A percentile compares a stretch with the other conserved stretches of the same genome.
Evolutionary conservation across 23 red algal species (phyloP).

Genomic region (Chondrus crispus): DNA sequence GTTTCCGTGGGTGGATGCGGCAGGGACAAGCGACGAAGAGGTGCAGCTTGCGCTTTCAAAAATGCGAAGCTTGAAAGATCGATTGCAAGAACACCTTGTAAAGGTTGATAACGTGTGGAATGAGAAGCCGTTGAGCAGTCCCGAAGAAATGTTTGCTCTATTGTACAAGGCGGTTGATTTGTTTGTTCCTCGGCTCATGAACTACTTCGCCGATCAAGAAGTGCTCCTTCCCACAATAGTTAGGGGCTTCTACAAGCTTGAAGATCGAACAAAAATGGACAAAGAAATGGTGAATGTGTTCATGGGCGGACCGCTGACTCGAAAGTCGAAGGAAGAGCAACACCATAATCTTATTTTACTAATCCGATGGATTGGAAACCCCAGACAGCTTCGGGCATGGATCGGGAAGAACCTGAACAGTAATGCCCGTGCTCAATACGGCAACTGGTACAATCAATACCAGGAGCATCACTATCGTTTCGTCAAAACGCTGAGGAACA

Average conservation of each 20-base stretch:
- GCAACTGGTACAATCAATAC: conserved; percentile 10
- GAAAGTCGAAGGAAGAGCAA: neutral
- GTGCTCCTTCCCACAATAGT: conserved; percentile 29
- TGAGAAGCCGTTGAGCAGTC: conserved; percentile 19
- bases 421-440: conserved; percentile 1
- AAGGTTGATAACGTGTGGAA: conserved; percentile 32
- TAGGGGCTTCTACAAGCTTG: conserved; percentile 11
- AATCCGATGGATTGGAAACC: conserved; percentile 45
- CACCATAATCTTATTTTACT: conserved; percentile 28
- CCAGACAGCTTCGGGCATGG: conserved; percentile 29
- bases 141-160: conserved; percentile 23
- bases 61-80: conserved; percentile 54
- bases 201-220: conserved; percentile 60
- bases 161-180: conserved; percentile 49
- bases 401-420: conserved; percentile 24
- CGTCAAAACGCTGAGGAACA: neutral
- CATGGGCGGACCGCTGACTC: neutral
- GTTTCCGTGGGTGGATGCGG: conserved; percentile 64
- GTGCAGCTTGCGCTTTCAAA: conserved; percentile 40
- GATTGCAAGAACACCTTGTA: conserved; percentile 18
- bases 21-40: conserved; percentile 2
- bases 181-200: conserved; percentile 47
- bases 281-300: conserved; percentile 52
- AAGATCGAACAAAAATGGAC: conserved; percentile 35
- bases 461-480: conserved; percentile 13